Base-by-base conservation (phyloP, 1,284 basidiomycete species). In the Apiotrichum siamense region DNA sequence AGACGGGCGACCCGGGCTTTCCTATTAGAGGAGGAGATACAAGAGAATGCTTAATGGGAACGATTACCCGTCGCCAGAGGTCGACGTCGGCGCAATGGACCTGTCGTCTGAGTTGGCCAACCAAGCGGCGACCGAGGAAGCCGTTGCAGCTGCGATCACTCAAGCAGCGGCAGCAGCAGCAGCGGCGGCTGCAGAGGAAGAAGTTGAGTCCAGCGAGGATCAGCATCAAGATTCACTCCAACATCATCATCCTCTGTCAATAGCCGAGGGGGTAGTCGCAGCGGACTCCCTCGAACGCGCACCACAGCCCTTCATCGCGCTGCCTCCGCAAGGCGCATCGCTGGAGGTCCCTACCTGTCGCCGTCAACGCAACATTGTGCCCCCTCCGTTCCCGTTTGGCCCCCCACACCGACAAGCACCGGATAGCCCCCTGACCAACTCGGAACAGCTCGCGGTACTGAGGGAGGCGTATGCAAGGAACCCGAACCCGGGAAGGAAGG, bases 391-490 rank as follows among this genome's bases (percentile, higher is more conserved):
- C 37, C 46, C 35, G 38, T 54, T 57, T 29, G 47, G 49, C 39
- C 48, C 50, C 25, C 48, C 38, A 24, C 49, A 47, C 35, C 38
- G 58, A 9, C 58, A 57, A 21, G 58, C 55, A 11, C 58, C 58
- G 1, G 50, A 60, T 29, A 26, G 21, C 2, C 55, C 52, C 18
- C 37, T 61, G 13, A 44, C 44, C 15, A 62, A 62, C 45, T 29
- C 58, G 21, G 60, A 66, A 41, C 70, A 72, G 50, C 59, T 72
- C 20, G 54, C 54, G 11, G 56, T 70, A 2, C 52, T 72, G 31
- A 59, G 70, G 27, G 66, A 67, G 44, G 59, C 54, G 7, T 72
- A 70, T 39, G 58, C 64, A 11, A 47, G 62, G 1, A 72, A 72
- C 49, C 70, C 70, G 7, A 67, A 63, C 50, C 70, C 70, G 9